phyloP scores from a whole-genome alignment of 345 rosid species.

The Salix arbutifolia region DNA sequence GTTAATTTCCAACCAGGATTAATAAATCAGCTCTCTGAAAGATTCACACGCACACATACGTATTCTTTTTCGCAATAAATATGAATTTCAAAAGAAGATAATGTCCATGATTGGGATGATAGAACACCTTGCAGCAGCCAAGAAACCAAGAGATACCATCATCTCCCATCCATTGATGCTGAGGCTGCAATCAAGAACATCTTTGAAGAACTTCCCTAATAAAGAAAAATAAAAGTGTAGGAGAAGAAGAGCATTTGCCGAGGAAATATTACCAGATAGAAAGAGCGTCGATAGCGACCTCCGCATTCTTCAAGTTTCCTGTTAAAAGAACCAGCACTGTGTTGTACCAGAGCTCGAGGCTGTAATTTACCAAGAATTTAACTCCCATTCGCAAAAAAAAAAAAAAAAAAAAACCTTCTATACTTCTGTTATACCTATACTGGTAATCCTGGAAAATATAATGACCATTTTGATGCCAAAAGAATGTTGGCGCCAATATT shows the following conservation, averaged over 20 bases:
- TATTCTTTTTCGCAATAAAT: too few relatives aligned
- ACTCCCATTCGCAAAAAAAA: not conserved
- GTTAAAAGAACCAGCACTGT: slow-evolving; percentile 62
- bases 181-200: slow-evolving; percentile 36
- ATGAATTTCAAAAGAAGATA: too few relatives aligned
- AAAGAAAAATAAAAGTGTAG: not conserved
- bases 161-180: slow-evolving; percentile 73
- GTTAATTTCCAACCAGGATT: not conserved
- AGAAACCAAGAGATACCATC: slow-evolving; percentile 80
- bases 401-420: too few relatives aligned
- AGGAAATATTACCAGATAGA: slow-evolving; percentile 55
- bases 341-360: slow-evolving; percentile 87
- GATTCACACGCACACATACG: too few relatives aligned
- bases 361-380: slow-evolving; percentile 20
- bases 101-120: not conserved
- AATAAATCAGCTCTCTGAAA: not conserved
- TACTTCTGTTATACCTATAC: too few relatives aligned
- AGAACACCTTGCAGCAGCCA: slow-evolving; percentile 64
- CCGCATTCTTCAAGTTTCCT: slow-evolving; percentile 61
- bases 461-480: too few relatives aligned
- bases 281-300: slow-evolving; percentile 71
- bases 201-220: not conserved
- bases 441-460: too few relatives aligned
- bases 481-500: too few relatives aligned
- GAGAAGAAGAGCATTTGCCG: not conserved